Evolutionary conservation across 208 protist species (phyloP).

Genomic region (Histomonas meleagridis): DNA sequence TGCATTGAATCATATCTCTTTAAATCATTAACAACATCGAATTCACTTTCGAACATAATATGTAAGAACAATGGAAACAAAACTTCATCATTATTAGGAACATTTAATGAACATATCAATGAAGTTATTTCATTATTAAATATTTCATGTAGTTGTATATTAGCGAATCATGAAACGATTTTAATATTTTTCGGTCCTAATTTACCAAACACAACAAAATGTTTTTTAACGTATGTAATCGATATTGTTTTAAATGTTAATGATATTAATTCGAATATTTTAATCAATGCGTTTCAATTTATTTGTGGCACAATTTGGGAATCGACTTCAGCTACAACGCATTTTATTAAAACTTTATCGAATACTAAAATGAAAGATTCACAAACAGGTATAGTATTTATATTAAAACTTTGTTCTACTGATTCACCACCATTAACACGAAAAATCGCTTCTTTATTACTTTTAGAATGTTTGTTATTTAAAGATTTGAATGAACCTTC

Average conservation of each 20-base stretch:
- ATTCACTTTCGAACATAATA: not conserved
- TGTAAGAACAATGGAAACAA: not conserved
- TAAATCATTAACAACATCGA: not conserved
- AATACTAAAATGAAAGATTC: not conserved
- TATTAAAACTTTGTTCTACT: not conserved
- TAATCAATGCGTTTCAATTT: not conserved
- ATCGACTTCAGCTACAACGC: not conserved
- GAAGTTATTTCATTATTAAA: not conserved
- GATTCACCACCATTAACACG: not conserved
- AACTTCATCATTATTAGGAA: not conserved
- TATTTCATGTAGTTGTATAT: not conserved
- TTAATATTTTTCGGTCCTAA: not conserved
- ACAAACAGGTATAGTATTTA: not conserved
- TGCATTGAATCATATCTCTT: not conserved
- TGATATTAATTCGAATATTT: not conserved
- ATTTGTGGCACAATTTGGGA: not conserved
- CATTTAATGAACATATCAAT: not conserved
- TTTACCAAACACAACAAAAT: not conserved
- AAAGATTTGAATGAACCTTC: not conserved
- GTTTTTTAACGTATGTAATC: not conserved
- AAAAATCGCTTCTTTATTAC: not conserved
- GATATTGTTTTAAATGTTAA: not conserved
- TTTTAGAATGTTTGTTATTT: not conserved
- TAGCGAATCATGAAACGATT: not conserved
- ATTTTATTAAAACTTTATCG: not conserved